phyloP scores from a whole-genome alignment of 1,139 yeast species.

The Protomyces inouyei region DNA sequence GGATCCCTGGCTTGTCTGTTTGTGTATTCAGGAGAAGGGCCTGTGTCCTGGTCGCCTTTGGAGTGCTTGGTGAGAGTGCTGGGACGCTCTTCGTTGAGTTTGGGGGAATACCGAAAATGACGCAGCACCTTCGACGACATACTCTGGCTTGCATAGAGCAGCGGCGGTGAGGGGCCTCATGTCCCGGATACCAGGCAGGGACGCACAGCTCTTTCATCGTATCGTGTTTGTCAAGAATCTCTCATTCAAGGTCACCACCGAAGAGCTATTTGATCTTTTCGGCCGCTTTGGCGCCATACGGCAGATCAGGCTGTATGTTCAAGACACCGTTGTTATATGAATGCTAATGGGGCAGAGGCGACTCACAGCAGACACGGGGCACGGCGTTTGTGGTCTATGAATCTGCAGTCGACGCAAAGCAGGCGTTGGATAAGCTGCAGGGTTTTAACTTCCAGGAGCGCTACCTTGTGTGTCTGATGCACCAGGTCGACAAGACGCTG shows the following conservation, averaged over 20 bases:
- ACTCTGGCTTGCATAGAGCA: too few species aligned
- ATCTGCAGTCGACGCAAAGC: constrained; percentile 47
- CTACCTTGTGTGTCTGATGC: constrained; percentile 49
- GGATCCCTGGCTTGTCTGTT: too few species aligned
- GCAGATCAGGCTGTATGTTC: constrained; percentile 35
- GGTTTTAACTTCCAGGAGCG: constrained; percentile 61
- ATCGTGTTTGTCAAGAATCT: constrained; percentile 54
- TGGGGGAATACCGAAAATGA: too few species aligned
- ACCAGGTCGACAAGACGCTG: constrained; percentile 32
- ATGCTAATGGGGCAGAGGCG: constrained; percentile 38
- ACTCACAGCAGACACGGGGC: constrained; percentile 47
- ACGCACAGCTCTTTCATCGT: constrained; percentile 32
- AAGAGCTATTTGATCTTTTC: constrained; percentile 51
- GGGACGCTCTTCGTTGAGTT: too few species aligned
- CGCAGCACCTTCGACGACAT: too few species aligned
- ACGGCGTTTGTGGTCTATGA: constrained; percentile 57
- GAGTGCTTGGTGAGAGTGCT: too few species aligned
- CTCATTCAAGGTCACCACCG: constrained; percentile 50
- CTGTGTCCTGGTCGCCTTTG: too few species aligned
- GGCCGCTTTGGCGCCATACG: constrained; percentile 55
- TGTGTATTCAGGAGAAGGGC: too few species aligned
- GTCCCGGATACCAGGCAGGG: constrained; percentile 10
- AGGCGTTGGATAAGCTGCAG: constrained; percentile 52
- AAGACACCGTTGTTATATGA: neutral
- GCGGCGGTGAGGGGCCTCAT: neutral